These are phyloP conservation scores for Paspalum vaginatum DNA, from an alignment of 176 grass and related monocot genomes.

Conservation along the genomic window DNA sequence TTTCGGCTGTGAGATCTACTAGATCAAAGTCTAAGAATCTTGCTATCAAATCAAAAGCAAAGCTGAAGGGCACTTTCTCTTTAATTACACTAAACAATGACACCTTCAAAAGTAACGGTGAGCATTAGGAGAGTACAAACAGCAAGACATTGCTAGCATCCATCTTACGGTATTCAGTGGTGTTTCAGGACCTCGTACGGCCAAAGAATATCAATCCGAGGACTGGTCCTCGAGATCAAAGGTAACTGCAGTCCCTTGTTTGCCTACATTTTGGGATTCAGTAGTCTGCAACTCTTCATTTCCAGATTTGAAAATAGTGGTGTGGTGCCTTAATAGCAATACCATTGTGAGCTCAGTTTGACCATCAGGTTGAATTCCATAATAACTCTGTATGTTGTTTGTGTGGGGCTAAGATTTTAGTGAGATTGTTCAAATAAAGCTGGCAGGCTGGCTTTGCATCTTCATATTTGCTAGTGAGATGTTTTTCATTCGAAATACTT, in stretches of 20 bases:
- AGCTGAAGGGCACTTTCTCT: conserved; percentile 41
- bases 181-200: conserved; percentile 33
- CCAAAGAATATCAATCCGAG: conserved; percentile 33
- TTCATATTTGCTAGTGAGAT: conserved; percentile 2
- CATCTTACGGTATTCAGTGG: conserved; percentile 19
- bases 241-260: conserved; percentile 18
- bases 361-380: background rate
- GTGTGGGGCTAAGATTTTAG: background rate
- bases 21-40: conserved; percentile 34
- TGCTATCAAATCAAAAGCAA: conserved; percentile 42
- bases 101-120: conserved; percentile 28
- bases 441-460: background rate
- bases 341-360: background rate
- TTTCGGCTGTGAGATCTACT: conserved; percentile 5
- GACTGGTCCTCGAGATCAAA: conserved; percentile 16
- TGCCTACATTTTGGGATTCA: background rate
- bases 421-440: background rate
- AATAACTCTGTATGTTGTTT: background rate
- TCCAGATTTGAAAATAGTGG: background rate
- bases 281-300: background rate
- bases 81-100: conserved; percentile 21
- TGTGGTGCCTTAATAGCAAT: background rate
- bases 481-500: background rate
- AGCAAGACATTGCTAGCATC: background rate
- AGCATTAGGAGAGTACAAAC: background rate